Base-by-base conservation (phyloP, 345 rosid species). In the Clarkia xantiana region DNA sequence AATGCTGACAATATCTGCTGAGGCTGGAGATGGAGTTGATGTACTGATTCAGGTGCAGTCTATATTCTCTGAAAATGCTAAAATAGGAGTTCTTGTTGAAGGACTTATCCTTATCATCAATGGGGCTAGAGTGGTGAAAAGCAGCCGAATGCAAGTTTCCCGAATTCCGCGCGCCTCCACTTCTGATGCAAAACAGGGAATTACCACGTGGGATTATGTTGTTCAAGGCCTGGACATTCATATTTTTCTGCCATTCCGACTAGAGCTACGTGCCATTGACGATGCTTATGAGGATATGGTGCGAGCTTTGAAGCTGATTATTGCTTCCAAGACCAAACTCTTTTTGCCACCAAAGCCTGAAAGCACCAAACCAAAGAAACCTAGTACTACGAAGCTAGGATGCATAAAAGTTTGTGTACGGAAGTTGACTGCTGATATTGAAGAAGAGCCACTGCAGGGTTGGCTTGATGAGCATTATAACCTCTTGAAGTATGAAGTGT, bases 391-490 rank as follows among this genome's bases (percentile, higher is more conserved):
- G 8, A 84, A 81, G 59, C 67, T 81, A 76, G 93, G 96, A 55
- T 48, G 90, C 56, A 53, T 91, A 46, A 86, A 73, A 67, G 75
- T 91, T 51, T 72, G 72, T 52, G 67, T 91, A 64, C 88, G 94
- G 50, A 84, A 71, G 58, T 59, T 91, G 43, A 80, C 75, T 19
- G 81, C 77, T 66, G 93, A 91, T 68, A 91, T 91, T 41, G 96
- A 91, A 73, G 98, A 91, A 70, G 98, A 91, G 65, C 96, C 98
- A 14, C 51, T 84, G 43, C 94, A 86, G 63, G 98, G 98, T 29
- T 91, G 98, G 98, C 96, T 86, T 76, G 98, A 86, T 70, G 95
- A 91, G 62, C 96, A 80, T 61, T 86, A 76, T 67, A 78, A 67
- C 25, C 71, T 91, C 68, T 63, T 80, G 80, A 91, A 80, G 66